A percentile compares a stretch with the other conserved stretches of the same genome.
Conservation (phyloP, 1,139 yeast genomes). For the Saccharomycopsis phalli region DNA sequence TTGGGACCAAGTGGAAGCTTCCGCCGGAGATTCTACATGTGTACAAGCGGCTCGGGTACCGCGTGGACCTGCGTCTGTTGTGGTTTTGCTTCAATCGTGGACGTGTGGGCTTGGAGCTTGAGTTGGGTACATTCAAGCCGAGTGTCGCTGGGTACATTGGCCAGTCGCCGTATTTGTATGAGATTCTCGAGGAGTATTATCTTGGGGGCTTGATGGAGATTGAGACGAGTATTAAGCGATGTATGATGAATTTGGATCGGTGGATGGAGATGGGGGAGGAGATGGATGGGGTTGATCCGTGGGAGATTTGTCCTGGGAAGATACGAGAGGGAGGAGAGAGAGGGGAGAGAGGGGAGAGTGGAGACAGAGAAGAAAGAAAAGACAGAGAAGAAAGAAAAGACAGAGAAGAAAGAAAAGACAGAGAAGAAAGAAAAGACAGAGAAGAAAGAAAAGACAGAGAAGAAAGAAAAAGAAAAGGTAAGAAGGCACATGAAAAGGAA, state of each 20-base stretch:
- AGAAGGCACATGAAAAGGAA: too few relatives aligned
- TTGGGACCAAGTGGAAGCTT: slow-evolving; percentile 35
- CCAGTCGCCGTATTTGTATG: slow-evolving; percentile 36
- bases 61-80: slow-evolving; percentile 26
- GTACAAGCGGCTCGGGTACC: slow-evolving; percentile 29
- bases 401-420: too few relatives aligned
- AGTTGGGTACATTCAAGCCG: slow-evolving; percentile 28
- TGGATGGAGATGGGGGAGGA: slow-evolving; percentile 31
- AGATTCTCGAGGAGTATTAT: slow-evolving; percentile 37
- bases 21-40: slow-evolving; percentile 36
- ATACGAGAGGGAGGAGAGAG: slow-evolving; percentile 16
- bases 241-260: slow-evolving; percentile 29
- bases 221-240: slow-evolving; percentile 30
- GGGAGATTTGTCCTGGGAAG: slow-evolving; percentile 34
- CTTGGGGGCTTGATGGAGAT: slow-evolving; percentile 46
- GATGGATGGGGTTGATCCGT: slow-evolving; percentile 26
- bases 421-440: too few relatives aligned
- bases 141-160: slow-evolving; percentile 28
- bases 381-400: background rate
- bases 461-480: too few relatives aligned
- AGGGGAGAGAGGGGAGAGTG: background rate
- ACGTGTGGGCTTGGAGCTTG: slow-evolving; percentile 37
- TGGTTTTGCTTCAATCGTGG: slow-evolving; percentile 45
- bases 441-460: too few relatives aligned
- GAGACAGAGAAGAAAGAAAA: background rate